phyloP scores from a whole-genome alignment of 176 grass and related monocot genomes.

The Coix lacrymajobi region DNA sequence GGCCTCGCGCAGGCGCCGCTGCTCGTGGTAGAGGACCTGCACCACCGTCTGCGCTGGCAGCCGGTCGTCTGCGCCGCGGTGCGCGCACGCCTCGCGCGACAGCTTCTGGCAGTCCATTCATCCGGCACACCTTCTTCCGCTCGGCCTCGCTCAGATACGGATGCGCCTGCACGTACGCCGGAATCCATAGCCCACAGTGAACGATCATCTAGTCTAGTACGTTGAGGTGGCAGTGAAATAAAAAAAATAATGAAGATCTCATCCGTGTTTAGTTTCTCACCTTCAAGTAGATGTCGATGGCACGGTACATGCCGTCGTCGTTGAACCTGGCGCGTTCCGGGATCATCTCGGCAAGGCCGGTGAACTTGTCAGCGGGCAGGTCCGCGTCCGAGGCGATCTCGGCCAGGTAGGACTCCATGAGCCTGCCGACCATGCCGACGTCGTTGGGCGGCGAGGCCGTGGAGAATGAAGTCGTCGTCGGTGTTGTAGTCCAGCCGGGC shows the following conservation, averaged over 20 bases:
- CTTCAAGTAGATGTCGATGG: slow-evolving; percentile 93
- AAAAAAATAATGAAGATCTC: neutral
- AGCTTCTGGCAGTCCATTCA: slow-evolving; percentile 84
- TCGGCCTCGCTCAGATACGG: slow-evolving; percentile 52
- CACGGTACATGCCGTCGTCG: slow-evolving; percentile 92
- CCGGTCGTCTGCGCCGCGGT: slow-evolving; percentile 84
- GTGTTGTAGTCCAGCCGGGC: slow-evolving; percentile 57
- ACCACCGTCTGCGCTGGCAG: slow-evolving; percentile 83
- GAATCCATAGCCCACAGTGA: neutral
- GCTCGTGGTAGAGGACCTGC: slow-evolving; percentile 83
- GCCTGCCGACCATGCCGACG: slow-evolving; percentile 50
- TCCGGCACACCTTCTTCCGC: slow-evolving; percentile 73
- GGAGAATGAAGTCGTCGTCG: slow-evolving; percentile 63
- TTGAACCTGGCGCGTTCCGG: slow-evolving; percentile 71
- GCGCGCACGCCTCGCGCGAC: slow-evolving; percentile 86
- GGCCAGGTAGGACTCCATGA: slow-evolving; percentile 83
- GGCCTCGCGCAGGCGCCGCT: slow-evolving; percentile 56
- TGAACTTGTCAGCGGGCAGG: slow-evolving; percentile 62
- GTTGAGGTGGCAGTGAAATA: neutral
- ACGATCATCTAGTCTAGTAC: neutral
- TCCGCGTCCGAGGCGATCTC: slow-evolving; percentile 78
- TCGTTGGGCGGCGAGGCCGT: slow-evolving; percentile 40
- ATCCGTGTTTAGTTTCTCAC: slow-evolving; percentile 1
- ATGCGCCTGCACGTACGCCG: slow-evolving; percentile 62
- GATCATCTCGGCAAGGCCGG: slow-evolving; percentile 57